Base-by-base conservation (phyloP, 2,329 filamentous ascomycete species). In the Akanthomyces dipterigenus region DNA sequence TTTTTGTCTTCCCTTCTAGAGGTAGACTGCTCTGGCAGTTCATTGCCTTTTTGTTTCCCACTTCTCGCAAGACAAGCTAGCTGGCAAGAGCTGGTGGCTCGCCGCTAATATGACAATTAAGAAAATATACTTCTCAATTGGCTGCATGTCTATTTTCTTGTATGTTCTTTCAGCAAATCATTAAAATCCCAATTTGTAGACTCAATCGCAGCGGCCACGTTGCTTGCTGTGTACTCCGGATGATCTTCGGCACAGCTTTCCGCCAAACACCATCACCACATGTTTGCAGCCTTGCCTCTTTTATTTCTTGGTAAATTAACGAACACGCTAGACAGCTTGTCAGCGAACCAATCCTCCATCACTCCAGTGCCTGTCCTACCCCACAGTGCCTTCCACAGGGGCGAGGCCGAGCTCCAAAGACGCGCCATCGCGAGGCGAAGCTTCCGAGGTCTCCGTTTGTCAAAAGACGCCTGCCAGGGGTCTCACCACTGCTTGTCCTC, bases 391-490 rank as follows among this genome's bases (percentile, higher is more conserved):
- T 9, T 48, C 24, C 40, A 24, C 55, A 36, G 18, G 34, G 45
- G 31, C 16, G 12, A 36, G 11, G n/a, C 18, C 53, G 26, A 46
- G 55, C 45, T 46, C 43, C 16, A 18, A 16, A 46, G 14, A 46
- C 45, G 55, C 55, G 45, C 55, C 55, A 50, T 58, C 45, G 55
- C 45, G 34, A 58, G 43, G 55, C 55, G n/a, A 31, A 51, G 46
- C 24, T 49, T 24, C 56, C 56, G 56, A 59, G 46, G 48, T 36
- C 43, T 34, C 48, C 36, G 20, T 53, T 14, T 48, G 40, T 36
- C n/a, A 31, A 40, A 54, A 54, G 34, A 6, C 43, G 16, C 36
- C 5, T 22, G 53, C 9, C 7, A 16, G 42, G 16, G n/a, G 54
- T 34, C 9, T 16, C 54, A 45, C 26, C 43, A 14, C 12, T 46